Evolutionary conservation across 1,139 yeast genomes (phyloP).

Genomic region (Candida labiduridarum): DNA sequence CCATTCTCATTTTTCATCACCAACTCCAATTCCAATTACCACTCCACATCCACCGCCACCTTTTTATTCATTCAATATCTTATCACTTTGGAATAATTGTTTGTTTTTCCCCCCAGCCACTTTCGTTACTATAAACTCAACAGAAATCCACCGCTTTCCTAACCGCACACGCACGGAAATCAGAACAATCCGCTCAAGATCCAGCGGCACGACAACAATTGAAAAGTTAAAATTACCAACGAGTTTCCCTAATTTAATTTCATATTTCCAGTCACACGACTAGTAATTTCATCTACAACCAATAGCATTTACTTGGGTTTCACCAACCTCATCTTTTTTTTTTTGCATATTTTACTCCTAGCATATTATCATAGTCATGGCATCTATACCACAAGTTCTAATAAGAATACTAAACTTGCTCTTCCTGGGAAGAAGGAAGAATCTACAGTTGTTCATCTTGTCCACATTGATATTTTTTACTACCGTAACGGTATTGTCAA

Average conservation of each 20-base stretch:
- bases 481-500: not conserved
- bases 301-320: no score
- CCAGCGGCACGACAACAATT: not conserved
- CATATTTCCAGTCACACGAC: not conserved
- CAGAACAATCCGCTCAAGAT: no score
- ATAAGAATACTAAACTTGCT: conserved; percentile 1
- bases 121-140: no score
- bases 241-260: not conserved
- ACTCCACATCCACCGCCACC: no score
- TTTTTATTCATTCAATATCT: no score
- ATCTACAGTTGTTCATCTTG: conserved; percentile 8
- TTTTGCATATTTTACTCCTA: not conserved
- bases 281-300: not conserved
- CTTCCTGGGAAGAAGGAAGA: conserved; percentile 7
- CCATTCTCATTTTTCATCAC: no score
- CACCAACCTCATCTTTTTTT: not conserved
- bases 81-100: no score
- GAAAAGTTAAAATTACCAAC: not conserved
- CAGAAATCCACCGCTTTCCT: no score
- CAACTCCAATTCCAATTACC: no score
- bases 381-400: not conserved
- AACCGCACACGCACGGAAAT: no score
- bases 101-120: no score
- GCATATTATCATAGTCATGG: not conserved
- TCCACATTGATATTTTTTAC: conserved; percentile 2